Evolutionary conservation across 2,329 filamentous ascomycete species (phyloP).

Genomic region (Ramularia endophylla): DNA sequence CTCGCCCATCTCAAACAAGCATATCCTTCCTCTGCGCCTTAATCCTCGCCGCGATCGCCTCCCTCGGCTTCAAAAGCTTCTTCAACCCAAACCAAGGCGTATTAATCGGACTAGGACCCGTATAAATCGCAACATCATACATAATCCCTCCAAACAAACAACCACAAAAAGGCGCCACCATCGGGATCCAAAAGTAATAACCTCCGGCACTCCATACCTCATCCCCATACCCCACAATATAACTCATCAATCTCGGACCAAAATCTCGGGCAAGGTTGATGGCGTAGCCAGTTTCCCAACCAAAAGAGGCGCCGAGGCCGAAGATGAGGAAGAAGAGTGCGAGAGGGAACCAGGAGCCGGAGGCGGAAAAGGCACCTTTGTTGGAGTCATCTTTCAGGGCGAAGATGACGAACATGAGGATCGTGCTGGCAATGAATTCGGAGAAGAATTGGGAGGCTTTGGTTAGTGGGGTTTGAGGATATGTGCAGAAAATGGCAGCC

Average conservation of each 20-base stretch:
- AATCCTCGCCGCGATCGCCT: constrained; percentile 15
- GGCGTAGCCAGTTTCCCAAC: constrained; percentile 64
- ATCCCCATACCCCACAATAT: constrained; percentile 60
- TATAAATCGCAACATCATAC: constrained; percentile 63
- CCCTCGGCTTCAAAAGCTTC: constrained; percentile 18
- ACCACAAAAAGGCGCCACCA: constrained; percentile 60
- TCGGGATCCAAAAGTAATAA: constrained; percentile 65
- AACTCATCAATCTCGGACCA: constrained; percentile 61
- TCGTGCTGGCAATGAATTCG: constrained; percentile 60
- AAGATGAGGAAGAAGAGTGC: constrained; percentile 61
- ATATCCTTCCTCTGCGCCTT: constrained; percentile 21
- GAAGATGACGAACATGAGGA: constrained; percentile 66
- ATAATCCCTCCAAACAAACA: constrained; percentile 58
- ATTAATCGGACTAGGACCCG: constrained; percentile 56
- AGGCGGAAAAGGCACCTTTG: constrained; percentile 29
- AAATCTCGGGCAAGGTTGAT: constrained; percentile 66
- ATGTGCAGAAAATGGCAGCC: constrained; percentile 64
- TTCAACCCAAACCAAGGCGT: constrained; percentile 43
- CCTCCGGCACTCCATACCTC: constrained; percentile 58
- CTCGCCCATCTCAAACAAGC: constrained; percentile 11
- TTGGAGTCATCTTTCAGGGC: constrained; percentile 53
- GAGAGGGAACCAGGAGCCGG: constrained; percentile 48
- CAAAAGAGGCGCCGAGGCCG: constrained; percentile 61
- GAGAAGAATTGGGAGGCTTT: constrained; percentile 64
- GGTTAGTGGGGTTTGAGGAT: constrained; percentile 58